These are phyloP conservation scores for Yamadazyma triangularis DNA, from an alignment of 1,139 yeast genomes.

Conservation along the genomic window DNA sequence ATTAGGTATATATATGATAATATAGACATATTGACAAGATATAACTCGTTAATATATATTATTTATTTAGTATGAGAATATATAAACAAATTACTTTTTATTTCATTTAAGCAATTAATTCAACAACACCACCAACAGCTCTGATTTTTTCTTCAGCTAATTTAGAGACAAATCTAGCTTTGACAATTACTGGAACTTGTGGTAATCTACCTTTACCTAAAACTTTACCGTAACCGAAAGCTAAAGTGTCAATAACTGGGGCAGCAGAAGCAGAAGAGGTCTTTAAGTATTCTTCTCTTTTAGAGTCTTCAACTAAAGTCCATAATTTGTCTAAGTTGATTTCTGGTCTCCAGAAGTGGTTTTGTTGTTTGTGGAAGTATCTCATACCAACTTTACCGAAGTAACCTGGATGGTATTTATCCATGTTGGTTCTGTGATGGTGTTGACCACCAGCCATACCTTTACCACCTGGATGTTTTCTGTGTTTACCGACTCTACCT, in stretches of 20 bases:
- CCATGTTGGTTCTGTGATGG: slow-evolving; percentile 99
- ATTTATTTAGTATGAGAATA: neutral
- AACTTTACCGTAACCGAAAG: slow-evolving; percentile 99
- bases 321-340: slow-evolving; percentile 98
- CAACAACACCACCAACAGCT: slow-evolving; percentile 99
- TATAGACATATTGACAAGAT: slow-evolving; percentile 1
- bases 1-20: too few relatives aligned
- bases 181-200: slow-evolving; percentile 96
- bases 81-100: too few relatives aligned
- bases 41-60: neutral
- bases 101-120: slow-evolving; percentile 90
- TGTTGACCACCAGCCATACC: slow-evolving; percentile 99
- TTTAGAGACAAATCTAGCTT: slow-evolving; percentile 98
- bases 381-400: slow-evolving; percentile 99
- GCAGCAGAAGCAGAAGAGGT: slow-evolving; percentile 86
- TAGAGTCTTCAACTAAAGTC: slow-evolving; percentile 92
- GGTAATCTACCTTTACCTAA: slow-evolving; percentile 99
- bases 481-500: slow-evolving; percentile 99
- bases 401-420: slow-evolving; percentile 99
- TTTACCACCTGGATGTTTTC: slow-evolving; percentile 99
- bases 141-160: slow-evolving; percentile 99
- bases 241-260: slow-evolving; percentile 98
- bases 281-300: slow-evolving; percentile 92
- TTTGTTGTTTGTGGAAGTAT: slow-evolving; percentile 97
- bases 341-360: slow-evolving; percentile 98